These are phyloP conservation scores for Magnaporthiopsis incrustans DNA, from an alignment of 2,329 filamentous ascomycete species.

Conservation along the genomic window DNA sequence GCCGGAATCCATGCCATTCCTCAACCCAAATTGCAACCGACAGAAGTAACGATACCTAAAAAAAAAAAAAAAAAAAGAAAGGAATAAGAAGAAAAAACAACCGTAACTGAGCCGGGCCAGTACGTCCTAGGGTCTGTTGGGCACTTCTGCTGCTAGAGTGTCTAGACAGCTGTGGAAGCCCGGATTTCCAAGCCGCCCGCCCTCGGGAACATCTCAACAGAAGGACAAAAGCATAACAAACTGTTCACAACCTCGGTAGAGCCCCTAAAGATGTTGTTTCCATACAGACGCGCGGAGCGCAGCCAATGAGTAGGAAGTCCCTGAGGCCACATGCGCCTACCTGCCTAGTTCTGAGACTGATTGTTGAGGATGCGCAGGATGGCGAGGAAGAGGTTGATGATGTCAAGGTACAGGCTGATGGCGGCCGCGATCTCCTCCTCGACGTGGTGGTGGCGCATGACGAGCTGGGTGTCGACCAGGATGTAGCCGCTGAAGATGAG, in stretches of 20 bases:
- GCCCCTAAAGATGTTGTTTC: background rate
- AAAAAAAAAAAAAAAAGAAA: background rate
- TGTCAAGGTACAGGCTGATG: constrained; percentile 90
- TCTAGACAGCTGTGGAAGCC: background rate
- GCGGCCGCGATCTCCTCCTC: constrained; percentile 96
- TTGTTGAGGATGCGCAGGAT: constrained; percentile 95
- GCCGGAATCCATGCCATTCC: background rate
- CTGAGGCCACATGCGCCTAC: too few relatives aligned
- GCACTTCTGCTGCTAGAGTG: too few relatives aligned
- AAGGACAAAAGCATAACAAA: background rate
- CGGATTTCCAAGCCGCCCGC: background rate
- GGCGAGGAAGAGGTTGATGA: constrained; percentile 94
- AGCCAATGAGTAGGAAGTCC: too few relatives aligned
- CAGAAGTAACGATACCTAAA: background rate
- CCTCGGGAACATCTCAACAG: background rate
- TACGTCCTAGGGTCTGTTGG: too few relatives aligned
- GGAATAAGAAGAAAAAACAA: background rate
- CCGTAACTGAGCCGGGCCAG: background rate
- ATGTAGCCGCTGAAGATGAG: constrained; percentile 93
- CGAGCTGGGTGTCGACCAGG: constrained; percentile 89
- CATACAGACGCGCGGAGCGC: too few relatives aligned
- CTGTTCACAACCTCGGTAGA: background rate
- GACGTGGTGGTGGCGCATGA: constrained; percentile 92
- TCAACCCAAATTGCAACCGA: background rate
- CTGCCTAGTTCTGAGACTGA: constrained; percentile 70